Conservation (phyloP, 2,329 filamentous ascomycete genomes). For the Fusarium anthophilum region DNA sequence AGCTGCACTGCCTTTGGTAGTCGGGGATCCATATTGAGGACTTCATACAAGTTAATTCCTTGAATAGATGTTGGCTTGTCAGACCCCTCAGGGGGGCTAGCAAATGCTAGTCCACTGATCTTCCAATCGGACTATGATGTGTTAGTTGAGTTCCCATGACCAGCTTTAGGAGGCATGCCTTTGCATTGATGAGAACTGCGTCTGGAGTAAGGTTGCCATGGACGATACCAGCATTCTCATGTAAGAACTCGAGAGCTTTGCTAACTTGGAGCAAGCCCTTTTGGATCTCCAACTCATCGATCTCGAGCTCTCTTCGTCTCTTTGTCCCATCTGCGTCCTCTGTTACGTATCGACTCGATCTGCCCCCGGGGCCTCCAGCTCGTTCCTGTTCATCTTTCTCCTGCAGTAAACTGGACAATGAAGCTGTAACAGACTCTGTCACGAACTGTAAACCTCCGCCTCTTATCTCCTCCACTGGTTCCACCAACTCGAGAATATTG, state of each 20-base stretch:
- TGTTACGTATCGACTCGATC: conserved; percentile 81
- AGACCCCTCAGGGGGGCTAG: conserved; percentile 80
- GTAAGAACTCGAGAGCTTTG: conserved; percentile 93
- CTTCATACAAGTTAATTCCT: conserved; percentile 84
- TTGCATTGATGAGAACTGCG: conserved; percentile 91
- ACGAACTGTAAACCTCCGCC: conserved; percentile 94
- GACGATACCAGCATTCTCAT: conserved; percentile 92
- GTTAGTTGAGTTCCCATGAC: conserved; percentile 41
- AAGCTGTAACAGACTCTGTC: conserved; percentile 89
- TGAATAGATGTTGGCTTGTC: conserved; percentile 78
- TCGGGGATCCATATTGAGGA: conserved; percentile 84
- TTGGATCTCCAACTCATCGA: conserved; percentile 97
- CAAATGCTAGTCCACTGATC: conserved; percentile 92
- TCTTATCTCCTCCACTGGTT: conserved; percentile 94
- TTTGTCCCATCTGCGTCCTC: conserved; percentile 80
- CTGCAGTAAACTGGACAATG: conserved; percentile 80
- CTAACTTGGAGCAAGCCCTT: conserved; percentile 93
- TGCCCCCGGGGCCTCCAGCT: conserved; percentile 71
- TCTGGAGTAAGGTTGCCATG: conserved; percentile 96
- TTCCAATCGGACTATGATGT: conserved; percentile 88
- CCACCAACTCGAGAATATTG: conserved; percentile 89
- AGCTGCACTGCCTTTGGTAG: conserved; percentile 86
- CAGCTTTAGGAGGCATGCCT: conserved; percentile 61
- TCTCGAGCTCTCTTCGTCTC: conserved; percentile 83
- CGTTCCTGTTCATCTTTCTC: conserved; percentile 92